Evolutionary conservation across 139 green algal genomes (phyloP).

Genomic region (Gonium pectorale): DNA sequence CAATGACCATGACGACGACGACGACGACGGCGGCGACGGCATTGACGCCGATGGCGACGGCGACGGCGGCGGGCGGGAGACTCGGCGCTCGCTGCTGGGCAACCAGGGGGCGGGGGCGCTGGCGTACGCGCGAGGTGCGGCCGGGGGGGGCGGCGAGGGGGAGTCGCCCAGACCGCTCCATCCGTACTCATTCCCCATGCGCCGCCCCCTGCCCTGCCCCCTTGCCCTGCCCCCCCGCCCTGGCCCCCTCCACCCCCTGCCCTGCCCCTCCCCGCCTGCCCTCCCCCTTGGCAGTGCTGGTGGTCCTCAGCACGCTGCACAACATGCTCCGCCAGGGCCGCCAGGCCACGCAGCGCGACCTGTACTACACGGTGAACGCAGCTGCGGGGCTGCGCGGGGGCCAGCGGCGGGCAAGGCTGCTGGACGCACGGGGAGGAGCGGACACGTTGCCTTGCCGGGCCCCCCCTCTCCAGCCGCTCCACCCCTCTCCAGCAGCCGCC

Average conservation of each 20-base stretch:
- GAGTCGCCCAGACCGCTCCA: no score
- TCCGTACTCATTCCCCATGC: no score
- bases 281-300: slow-evolving; percentile 54
- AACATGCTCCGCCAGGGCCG: slow-evolving; percentile 60
- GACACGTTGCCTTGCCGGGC: no score
- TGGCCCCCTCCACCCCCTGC: not conserved
- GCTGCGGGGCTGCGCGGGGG: no score
- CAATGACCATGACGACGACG: not conserved
- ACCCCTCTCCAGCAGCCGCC: no score
- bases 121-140: slow-evolving; percentile 29
- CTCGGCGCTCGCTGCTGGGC: not conserved
- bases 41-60: not conserved
- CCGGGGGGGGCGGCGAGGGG: no score
- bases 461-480: no score
- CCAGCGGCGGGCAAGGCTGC: not conserved
- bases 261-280: not conserved
- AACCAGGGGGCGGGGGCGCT: not conserved
- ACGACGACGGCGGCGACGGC: not conserved
- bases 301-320: slow-evolving; percentile 70
- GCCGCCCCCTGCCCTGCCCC: not conserved
- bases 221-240: not conserved
- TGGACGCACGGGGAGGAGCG: no score
- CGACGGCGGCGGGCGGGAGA: not conserved
- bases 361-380: slow-evolving; percentile 77
- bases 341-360: slow-evolving; percentile 73